Evolutionary conservation across 2,329 filamentous ascomycete species (phyloP), one percentile per base, ranked within the genome.

Genomic region (Dactylonectria estremocensis): DNA sequence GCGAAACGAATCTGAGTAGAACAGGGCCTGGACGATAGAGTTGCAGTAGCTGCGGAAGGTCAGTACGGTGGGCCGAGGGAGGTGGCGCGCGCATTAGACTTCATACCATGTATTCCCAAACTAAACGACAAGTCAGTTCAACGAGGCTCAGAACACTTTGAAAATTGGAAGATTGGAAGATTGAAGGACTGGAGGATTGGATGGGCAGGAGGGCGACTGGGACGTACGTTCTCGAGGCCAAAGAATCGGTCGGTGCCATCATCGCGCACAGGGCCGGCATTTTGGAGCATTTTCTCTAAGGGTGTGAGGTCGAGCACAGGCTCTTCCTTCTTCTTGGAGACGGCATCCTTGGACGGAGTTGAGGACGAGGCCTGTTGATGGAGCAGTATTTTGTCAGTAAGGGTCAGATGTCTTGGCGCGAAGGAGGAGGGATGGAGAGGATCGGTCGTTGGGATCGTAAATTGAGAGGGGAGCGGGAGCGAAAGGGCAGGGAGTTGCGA

Each of bases 241-340:
- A 97, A 98, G 85, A 97, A 99, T 84, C 97, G 97, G 84, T 98
- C 96, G 79, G 93, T 97, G 61, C 96, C 96, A 82, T 98, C 95
- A 73, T 88, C 86, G 77, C 94, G 91, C 73, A 97, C 84, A 2
- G 95, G 91, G 3, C 95, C 95, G 66, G 93, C 91, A 81, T 94
- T 92, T 75, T 91, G 88, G 35, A 99, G 87, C 87, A 97, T 92
- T 85, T 94, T 91, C 76, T 91, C 88, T 65, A 92, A 74, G 3
- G 90, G 89, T 2, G 89, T 91, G 61, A 87, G 74, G 76, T 91
- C 90, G n/a, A 83, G 82, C n/a, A 81, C 71, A n/a, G 82, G 78
- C 72, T 90, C 88, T 52, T 90, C 87, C 72, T 88, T 89, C 78
- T 89, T 90, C 78, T 84, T 86, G 72, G 77, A 81, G 53, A 83